Percentiles rank a stretch among this genome's conserved stretches.
These are phyloP conservation scores for Coprinopsis marcescibilis DNA, from an alignment of 768 basidiomycete species.

Conservation along the genomic window DNA sequence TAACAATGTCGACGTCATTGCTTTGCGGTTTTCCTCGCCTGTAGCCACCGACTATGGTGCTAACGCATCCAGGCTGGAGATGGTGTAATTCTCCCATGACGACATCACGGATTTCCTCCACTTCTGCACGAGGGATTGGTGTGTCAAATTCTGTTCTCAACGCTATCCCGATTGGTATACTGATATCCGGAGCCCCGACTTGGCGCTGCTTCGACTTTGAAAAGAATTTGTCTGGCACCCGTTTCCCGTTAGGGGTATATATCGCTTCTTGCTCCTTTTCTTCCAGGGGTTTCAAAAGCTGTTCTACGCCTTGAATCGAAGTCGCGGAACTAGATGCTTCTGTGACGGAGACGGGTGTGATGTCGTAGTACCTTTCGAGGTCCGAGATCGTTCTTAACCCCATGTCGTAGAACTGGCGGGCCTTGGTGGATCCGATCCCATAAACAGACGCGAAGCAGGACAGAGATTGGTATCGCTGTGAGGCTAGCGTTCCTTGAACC, in stretches of 20 bases:
- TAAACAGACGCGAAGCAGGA: conserved; percentile 58
- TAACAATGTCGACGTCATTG: conserved; percentile 87
- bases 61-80: conserved; percentile 61
- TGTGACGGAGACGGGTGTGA: conserved; percentile 21
- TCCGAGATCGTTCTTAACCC: conserved; percentile 66
- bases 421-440: conserved; percentile 69
- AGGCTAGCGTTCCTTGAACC: conserved; percentile 38
- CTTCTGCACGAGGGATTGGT: conserved; percentile 65
- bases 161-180: conserved; percentile 54
- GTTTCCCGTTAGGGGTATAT: conserved; percentile 31
- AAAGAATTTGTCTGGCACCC: conserved; percentile 12
- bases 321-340: conserved; percentile 4
- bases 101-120: conserved; percentile 65
- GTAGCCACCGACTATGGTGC: conserved; percentile 82
- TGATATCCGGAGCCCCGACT: conserved; percentile 25
- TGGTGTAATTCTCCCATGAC: conserved; percentile 62
- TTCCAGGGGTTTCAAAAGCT: conserved; percentile 9
- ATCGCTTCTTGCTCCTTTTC: neutral
- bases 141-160: conserved; percentile 51
- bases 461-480: conserved; percentile 51
- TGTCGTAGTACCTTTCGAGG: conserved; percentile 61
- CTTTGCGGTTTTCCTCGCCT: conserved; percentile 76
- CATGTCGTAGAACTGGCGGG: conserved; percentile 56
- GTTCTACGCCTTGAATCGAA: conserved; percentile 12
- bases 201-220: conserved; percentile 7